Evolutionary conservation across 768 basidiomycete genomes (phyloP), one percentile per base, ranked within the genome.

Genomic region (Polyporus arcularius): DNA sequence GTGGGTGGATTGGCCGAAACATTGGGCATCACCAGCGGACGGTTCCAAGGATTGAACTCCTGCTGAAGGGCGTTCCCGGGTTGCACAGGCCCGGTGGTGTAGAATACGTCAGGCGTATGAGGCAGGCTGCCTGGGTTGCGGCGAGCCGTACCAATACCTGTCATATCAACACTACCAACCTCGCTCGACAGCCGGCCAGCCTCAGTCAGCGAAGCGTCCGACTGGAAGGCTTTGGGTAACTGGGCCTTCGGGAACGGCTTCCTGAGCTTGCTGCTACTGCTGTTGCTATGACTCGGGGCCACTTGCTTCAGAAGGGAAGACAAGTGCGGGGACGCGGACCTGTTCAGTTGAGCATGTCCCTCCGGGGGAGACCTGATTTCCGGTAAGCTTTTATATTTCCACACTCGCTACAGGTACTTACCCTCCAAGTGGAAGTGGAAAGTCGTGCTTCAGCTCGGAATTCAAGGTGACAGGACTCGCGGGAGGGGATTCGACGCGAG

Each of bases 221-320:
- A 62, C 30, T 65, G 77, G 49, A 85, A 79, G 11, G 86, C 86
- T 11, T 84, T 77, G 1, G 88, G 86, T 5, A 88, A 72, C 65
- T 87, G 85, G 10, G 83, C 85, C 60, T 84, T 75, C 0, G 86
- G 88, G 26, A 84, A 84, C 21, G 82, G 83, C 68, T 89, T 90
- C 41, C 85, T 83, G 60, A 85, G 54, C 51, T 63, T 63, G 42
- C 57, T 55, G 16, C 48, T 50, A 15, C 52, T 35, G 64, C 70
- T 57, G 60, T 58, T 48, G 38, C 62, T 55, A 10, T 51, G 32
- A 65, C 70, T 57, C 59, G 60, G 54, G 50, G 57, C 58, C 41
- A 60, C 60, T 12, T 72, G 66, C 32, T 62, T 71, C 43, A 66
- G 30, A 39, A 66, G 65, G 12, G 70, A 67, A 42, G 61, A 65